Evolutionary conservation across 495 filamentous ascomycete genomes (phyloP), one percentile per base, ranked within the genome.

Genomic region (Hyaloscypha hepaticicola): DNA sequence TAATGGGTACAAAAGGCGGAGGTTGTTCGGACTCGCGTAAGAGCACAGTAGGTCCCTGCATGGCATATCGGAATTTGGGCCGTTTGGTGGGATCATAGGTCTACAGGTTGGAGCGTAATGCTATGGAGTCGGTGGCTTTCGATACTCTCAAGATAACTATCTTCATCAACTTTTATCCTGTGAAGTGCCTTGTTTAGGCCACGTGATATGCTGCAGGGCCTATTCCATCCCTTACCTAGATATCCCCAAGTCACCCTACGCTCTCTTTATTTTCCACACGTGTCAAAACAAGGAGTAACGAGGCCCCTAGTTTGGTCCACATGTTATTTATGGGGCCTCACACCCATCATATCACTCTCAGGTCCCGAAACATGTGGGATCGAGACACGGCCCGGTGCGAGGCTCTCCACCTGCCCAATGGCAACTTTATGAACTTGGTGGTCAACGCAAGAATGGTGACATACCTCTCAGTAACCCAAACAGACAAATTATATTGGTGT

Each of bases 1-100:
- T 51, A 57, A 49, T 29, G 49, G 62, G 3, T 21, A 6, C 19
- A 69, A 34, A 51, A 59, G 60, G 27, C 58, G 61, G 48, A 66
- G 65, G 19, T 21, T 68, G 49, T 66, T 68, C 28, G 69, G 63
- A 52, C 38, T 69, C 12, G 31, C 60, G 22, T 68, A 56, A 59
- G 24, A 31, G n/a, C 14, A n/a, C 26, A 52, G 21, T 29, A 29
- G 28, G 53, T 28, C 16, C 12, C 4, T 3, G 19, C 6, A 31
- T 21, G 22, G 48, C 19, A 25, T 1, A 16, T 26, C 24, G 22
- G 52, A 25, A 9, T 28, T 25, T 26, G 52, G 19, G 22, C 14
- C 19, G 16, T 50, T 12, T 33, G 31, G 31, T 45, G 19, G 38
- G 19, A 45, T 4, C 11, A 45, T 19, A 45, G 19, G 38, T 14